Evolutionary conservation across 768 basidiomycete species (phyloP), one percentile per base, ranked within the genome.

Genomic region (Rickenella mellea): DNA sequence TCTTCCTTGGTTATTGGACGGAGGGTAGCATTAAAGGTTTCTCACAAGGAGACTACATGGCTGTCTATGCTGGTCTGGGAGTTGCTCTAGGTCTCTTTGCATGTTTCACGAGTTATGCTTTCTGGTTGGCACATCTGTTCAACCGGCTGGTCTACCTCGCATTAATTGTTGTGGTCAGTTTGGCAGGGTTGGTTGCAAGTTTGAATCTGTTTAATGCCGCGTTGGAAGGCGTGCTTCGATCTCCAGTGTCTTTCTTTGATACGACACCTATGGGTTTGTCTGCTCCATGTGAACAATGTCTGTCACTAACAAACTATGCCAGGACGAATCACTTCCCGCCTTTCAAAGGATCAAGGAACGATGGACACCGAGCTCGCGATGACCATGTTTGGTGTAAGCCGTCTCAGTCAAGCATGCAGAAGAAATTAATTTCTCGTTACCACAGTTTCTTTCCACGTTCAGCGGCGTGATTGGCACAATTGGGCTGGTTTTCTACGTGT

Each of bases 1-100:
- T 68, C 2, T 56, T 63, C 46, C 49, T 68, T 8, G 64, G 64
- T 1, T 65, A 57, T 39, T 68, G 66, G 65, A 51, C 57, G 3
- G 52, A 44, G 4, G 28, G 53, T 4, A 44, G 38, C 4, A 56
- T 66, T n/a, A 4, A 29, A 4, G 54, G 55, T 1, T 56, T 62
- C 28, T 17, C 21, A 1, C 55, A 63, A 41, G 57, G 57, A 8
- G 41, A 57, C 7, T 68, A 68, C 50, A 68, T 68, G 60, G 62
- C 48, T 2, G 41, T 66, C 4, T 66, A 66, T 50, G 63, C 58
- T 14, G 55, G 53, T 37, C 37, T 55, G 15, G 45, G 48, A 11
- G 35, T 32, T 21, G 45, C 42, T 10, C 43, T 48, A 22, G 54
- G 32, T 15, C 32, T 58, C 21, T 40, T 51, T 27, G 41, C 47